These are phyloP conservation scores for Epichloe baconii DNA, from an alignment of 2,329 filamentous ascomycete genomes.

Conservation along the genomic window DNA sequence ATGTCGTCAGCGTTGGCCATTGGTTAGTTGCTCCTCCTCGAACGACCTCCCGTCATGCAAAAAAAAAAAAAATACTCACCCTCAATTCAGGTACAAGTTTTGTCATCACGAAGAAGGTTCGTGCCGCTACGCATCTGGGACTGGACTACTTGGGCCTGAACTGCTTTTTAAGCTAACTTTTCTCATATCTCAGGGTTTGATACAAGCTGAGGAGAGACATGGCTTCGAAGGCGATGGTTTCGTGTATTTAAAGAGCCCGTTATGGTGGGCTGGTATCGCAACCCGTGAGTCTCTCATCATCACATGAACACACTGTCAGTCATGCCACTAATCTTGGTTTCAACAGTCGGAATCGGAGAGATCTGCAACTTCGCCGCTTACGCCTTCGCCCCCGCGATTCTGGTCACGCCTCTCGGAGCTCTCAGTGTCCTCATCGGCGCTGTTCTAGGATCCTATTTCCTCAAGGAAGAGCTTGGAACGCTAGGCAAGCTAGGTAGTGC, in stretches of 20 bases:
- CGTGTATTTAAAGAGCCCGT: slow-evolving; percentile 83
- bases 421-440: slow-evolving; percentile 91
- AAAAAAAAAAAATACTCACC: slow-evolving; percentile 11
- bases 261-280: slow-evolving; percentile 92
- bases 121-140: not conserved
- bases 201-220: slow-evolving; percentile 79
- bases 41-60: not conserved
- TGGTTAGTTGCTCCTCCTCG: slow-evolving; percentile 35
- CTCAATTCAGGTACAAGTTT: slow-evolving; percentile 67
- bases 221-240: slow-evolving; percentile 96
- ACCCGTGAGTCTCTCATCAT: slow-evolving; percentile 49
- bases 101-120: slow-evolving; percentile 95
- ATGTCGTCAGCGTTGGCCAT: slow-evolving; percentile 64
- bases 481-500: slow-evolving; percentile 91
- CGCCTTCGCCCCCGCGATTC: slow-evolving; percentile 94
- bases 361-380: slow-evolving; percentile 97
- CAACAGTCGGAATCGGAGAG: slow-evolving; percentile 76
- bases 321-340: slow-evolving; percentile 1
- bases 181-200: slow-evolving; percentile 52
- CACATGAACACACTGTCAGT: not conserved
- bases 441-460: slow-evolving; percentile 86
- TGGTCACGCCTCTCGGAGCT: slow-evolving; percentile 89
- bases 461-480: slow-evolving; percentile 79
- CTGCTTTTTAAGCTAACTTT: too few relatives aligned
- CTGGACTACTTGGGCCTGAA: too few relatives aligned